Percentiles rank a stretch among this genome's conserved stretches.
Conservation (phyloP, 2,329 filamentous ascomycete species). For the Leptographium galeiforme region DNA sequence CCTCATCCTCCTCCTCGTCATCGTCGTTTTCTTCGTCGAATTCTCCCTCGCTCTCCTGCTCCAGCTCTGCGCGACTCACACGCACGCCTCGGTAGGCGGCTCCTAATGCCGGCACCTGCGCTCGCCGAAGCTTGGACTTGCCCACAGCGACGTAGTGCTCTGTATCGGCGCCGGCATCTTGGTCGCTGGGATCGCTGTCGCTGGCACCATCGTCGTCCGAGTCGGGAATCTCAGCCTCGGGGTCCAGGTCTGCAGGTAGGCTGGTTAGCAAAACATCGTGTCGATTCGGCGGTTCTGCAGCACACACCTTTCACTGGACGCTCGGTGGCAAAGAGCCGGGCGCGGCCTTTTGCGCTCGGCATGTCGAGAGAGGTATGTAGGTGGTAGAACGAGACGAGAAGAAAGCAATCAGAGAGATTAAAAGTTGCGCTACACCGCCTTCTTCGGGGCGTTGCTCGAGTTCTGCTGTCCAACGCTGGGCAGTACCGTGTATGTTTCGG, state of each 20-base stretch:
- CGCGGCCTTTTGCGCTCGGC: conserved; percentile 37
- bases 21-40: conserved; percentile 34
- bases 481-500: background rate
- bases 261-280: background rate
- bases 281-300: background rate
- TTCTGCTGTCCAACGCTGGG: background rate
- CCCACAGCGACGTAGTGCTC: conserved; percentile 79
- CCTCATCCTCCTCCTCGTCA: conserved; percentile 30
- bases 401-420: conserved; percentile 4
- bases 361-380: conserved; percentile 19
- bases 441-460: background rate
- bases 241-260: conserved; percentile 55
- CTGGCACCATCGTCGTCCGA: conserved; percentile 44
- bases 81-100: conserved; percentile 67
- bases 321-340: conserved; percentile 50
- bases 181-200: conserved; percentile 32
- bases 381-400: background rate
- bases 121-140: conserved; percentile 72
- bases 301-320: conserved; percentile 46
- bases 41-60: conserved; percentile 41
- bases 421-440: conserved; percentile 10
- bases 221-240: conserved; percentile 50
- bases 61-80: conserved; percentile 56
- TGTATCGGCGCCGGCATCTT: conserved; percentile 47
- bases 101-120: conserved; percentile 55